Base-by-base conservation (phyloP, 805 yeast species). In the Suhomyces pyralidae region DNA sequence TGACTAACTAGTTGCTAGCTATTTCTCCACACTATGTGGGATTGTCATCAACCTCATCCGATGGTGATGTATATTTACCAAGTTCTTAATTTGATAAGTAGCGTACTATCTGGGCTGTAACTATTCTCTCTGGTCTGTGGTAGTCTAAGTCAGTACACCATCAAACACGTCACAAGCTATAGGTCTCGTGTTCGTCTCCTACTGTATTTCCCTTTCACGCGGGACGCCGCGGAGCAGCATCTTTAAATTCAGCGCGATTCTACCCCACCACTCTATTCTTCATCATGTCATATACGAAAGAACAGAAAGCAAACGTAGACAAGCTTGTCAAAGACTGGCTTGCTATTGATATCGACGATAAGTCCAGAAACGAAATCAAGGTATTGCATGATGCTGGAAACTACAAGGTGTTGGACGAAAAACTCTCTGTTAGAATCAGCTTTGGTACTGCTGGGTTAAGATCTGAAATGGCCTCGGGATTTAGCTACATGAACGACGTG, bases 371-470 rank as follows among this genome's bases (percentile, higher is more conserved):
- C 4, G 88, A 89, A 63, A 83, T 90, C 38, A 54, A 63, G 17
- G 60, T 65, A 1, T 74, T 89, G 6, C 74, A 76, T 12, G 61
- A 63, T 1, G 53, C 57, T 0, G 58, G 67, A 2, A 63, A 82
- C 53, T 68, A 71, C 59, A 68, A 62, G 0, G 82, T 73, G 49
- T 72, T 90, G 38, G 81, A 80, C 45, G 63, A 64, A 38, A 74
- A 87, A 48, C 73, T 90, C 28, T 62, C 79, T 44, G 59, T 62
- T n/a, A 70, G 97, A 50, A 85, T 92, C 25, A 73, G 83, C 10
- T 93, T 93, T 68, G 98, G 98, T 0, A 93, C 98, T 0, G 97
- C 98, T 2, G 98, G 97, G 0, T 79, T 94, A 46, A 76, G 99
- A 25, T 82, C 96, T 1, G 73, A 78, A 20, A 91, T 94, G 97